Conservation (phyloP, 306 rosid species). For the Ceratonia siliqua region DNA sequence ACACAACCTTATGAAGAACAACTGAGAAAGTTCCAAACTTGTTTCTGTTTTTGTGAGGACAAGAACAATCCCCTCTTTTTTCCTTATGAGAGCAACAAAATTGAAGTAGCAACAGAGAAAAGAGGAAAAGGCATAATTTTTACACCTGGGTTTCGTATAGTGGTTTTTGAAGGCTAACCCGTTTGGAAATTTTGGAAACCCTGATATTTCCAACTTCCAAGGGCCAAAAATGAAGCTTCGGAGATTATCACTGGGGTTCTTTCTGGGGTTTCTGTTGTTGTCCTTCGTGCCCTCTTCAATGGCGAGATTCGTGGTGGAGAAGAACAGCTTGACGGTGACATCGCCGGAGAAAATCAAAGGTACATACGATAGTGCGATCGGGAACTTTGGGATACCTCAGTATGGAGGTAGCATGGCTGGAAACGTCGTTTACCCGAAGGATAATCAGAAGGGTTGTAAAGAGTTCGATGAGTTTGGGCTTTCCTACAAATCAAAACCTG, state of each 20-base stretch:
- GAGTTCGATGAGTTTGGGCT: conserved; percentile 71
- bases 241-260: conserved; percentile 43
- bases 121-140: conserved; percentile 18
- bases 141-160: background rate
- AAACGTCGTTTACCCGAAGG: conserved; percentile 74
- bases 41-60: background rate
- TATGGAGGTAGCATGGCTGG: conserved; percentile 99
- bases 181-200: conserved; percentile 20
- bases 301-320: conserved; percentile 93
- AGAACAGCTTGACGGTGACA: conserved; percentile 90
- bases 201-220: background rate
- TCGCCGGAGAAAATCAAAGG: conserved; percentile 88
- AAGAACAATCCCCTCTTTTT: conserved; percentile 2
- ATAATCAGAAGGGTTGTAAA: conserved; percentile 84
- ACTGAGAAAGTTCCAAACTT: background rate
- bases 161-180: conserved; percentile 33
- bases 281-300: conserved; percentile 45
- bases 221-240: conserved; percentile 62
- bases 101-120: conserved; percentile 4
- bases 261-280: conserved; percentile 73
- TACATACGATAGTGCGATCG: conserved; percentile 86
- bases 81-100: no score
- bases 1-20: background rate
- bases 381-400: conserved; percentile 97
- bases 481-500: conserved; percentile 70